phyloP scores from a whole-genome alignment of 23 red algal genomes.

The Porphyridium purpureum region DNA sequence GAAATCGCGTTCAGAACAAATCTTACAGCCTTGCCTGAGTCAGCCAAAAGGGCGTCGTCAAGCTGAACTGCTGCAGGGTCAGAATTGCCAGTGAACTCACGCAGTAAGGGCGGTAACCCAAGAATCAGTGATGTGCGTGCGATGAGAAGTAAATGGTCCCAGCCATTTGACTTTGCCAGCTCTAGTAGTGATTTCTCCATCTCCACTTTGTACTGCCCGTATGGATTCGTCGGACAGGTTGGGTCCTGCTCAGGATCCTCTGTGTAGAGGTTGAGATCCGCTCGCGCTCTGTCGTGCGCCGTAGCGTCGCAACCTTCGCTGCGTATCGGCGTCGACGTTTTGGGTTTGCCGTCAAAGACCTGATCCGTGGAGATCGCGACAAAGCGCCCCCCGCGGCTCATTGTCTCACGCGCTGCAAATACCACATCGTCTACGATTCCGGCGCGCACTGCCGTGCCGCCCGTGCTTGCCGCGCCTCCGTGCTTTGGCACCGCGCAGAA shows the following conservation, averaged over 20 bases:
- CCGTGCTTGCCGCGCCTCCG: slow-evolving; percentile 28
- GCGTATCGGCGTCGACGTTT: too few relatives aligned
- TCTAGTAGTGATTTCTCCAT: slow-evolving; percentile 54
- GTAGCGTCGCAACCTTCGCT: too few relatives aligned
- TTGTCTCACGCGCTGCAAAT: slow-evolving; percentile 31
- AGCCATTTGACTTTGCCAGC: neutral
- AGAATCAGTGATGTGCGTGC: slow-evolving; percentile 78
- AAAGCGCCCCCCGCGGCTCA: slow-evolving; percentile 32
- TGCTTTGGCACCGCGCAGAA: slow-evolving; percentile 73
- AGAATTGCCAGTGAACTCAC: too few relatives aligned
- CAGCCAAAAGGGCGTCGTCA: too few relatives aligned
- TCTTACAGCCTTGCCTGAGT: slow-evolving; percentile 4
- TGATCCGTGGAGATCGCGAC: slow-evolving; percentile 79
- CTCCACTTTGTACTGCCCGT: slow-evolving; percentile 66
- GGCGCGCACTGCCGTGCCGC: slow-evolving; percentile 15
- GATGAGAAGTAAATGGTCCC: slow-evolving; percentile 36
- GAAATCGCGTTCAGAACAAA: slow-evolving; percentile 1
- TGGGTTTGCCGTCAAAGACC: too few relatives aligned
- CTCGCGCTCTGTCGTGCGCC: too few relatives aligned
- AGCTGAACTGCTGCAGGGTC: too few relatives aligned
- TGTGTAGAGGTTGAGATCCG: too few relatives aligned
- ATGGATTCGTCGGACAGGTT: slow-evolving; percentile 49
- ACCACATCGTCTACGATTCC: slow-evolving; percentile 95
- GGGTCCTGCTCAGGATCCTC: too few relatives aligned
- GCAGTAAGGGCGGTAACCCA: too few relatives aligned